A percentile compares a stretch with the other conserved stretches of the same genome.
Conservation (phyloP, 2,329 filamentous ascomycete genomes). For the Phialophora verrucosa region DNA sequence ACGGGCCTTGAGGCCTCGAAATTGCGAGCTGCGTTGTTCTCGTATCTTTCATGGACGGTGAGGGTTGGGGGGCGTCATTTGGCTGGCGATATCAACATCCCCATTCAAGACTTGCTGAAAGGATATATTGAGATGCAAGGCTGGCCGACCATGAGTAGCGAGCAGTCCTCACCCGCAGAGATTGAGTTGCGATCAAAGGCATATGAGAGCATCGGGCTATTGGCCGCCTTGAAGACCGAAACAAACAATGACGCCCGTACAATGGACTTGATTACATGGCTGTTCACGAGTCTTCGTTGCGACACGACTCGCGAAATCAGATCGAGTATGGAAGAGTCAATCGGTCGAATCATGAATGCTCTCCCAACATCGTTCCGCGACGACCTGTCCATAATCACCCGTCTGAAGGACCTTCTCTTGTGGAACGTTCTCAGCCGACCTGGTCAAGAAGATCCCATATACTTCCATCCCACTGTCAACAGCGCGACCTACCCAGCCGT, state of each 20-base stretch:
- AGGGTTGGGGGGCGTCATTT: constrained; percentile 69
- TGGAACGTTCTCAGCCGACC: constrained; percentile 66
- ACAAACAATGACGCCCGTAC: constrained; percentile 53
- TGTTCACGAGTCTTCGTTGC: constrained; percentile 81
- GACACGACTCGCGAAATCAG: constrained; percentile 76
- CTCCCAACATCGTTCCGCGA: constrained; percentile 51
- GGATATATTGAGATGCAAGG: constrained; percentile 79
- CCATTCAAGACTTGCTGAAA: constrained; percentile 68
- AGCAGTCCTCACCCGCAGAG: constrained; percentile 54
- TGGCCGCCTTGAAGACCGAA: constrained; percentile 69
- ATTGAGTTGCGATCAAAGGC: constrained; percentile 75
- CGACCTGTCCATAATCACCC: constrained; percentile 46
- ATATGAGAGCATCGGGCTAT: constrained; percentile 87
- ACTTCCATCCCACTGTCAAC: constrained; percentile 59
- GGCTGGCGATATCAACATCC: constrained; percentile 62
- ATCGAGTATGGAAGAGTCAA: constrained; percentile 85
- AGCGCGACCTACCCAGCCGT: constrained; percentile 82
- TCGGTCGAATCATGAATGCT: constrained; percentile 75
- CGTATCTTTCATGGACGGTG: constrained; percentile 85
- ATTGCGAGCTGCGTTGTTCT: constrained; percentile 80
- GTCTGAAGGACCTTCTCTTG: constrained; percentile 65
- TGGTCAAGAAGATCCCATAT: constrained; percentile 48
- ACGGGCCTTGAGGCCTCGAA: constrained; percentile 76
- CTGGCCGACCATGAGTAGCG: constrained; percentile 71
- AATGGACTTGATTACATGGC: constrained; percentile 70